Evolutionary conservation across 1,139 yeast genomes (phyloP).

Genomic region (Kodamaea anthophila): DNA sequence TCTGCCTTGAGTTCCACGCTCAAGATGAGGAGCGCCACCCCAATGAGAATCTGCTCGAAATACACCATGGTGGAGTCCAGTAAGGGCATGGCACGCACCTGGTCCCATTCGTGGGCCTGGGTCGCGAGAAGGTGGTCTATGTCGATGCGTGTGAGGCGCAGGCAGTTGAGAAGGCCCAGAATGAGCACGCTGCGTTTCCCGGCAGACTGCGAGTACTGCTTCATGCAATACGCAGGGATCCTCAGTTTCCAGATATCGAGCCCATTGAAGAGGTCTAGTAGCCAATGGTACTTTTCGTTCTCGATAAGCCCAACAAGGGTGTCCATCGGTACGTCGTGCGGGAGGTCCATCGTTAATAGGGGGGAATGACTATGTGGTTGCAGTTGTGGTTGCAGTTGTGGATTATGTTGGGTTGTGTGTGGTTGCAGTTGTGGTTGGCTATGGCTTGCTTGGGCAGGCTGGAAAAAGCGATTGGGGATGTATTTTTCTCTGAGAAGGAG

Average conservation of each 20-base stretch:
- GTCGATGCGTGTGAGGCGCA: slow-evolving; percentile 13
- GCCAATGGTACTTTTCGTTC: slow-evolving; percentile 32
- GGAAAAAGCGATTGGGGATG: slow-evolving; percentile 1
- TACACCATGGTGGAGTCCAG: slow-evolving; percentile 15
- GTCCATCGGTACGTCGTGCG: slow-evolving; percentile 11
- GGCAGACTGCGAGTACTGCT: slow-evolving; percentile 9
- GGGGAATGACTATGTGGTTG: slow-evolving; percentile 1
- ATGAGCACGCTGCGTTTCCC: slow-evolving; percentile 19
- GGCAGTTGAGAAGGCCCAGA: slow-evolving; percentile 28
- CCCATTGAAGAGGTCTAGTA: slow-evolving; percentile 37
- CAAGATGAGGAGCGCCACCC: slow-evolving; percentile 24
- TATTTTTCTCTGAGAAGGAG: not conserved
- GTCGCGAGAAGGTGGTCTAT: slow-evolving; percentile 14
- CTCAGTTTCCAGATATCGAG: slow-evolving; percentile 33
- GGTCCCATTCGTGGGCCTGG: slow-evolving; percentile 24
- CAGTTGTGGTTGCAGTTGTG: not conserved
- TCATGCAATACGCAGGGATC: slow-evolving; percentile 31
- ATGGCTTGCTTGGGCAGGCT: not conserved
- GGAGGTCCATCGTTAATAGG: slow-evolving; percentile 4
- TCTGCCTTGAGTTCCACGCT: slow-evolving; percentile 15
- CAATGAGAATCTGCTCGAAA: slow-evolving; percentile 21
- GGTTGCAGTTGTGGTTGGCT: not conserved
- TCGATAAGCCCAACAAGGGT: slow-evolving; percentile 23
- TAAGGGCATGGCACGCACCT: slow-evolving; percentile 11
- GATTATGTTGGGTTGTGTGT: not conserved